A percentile compares a stretch with the other conserved stretches of the same genome.
Conservation (phyloP, 202 grass and related monocot genomes). For the Miscanthus sacchariflorus region DNA sequence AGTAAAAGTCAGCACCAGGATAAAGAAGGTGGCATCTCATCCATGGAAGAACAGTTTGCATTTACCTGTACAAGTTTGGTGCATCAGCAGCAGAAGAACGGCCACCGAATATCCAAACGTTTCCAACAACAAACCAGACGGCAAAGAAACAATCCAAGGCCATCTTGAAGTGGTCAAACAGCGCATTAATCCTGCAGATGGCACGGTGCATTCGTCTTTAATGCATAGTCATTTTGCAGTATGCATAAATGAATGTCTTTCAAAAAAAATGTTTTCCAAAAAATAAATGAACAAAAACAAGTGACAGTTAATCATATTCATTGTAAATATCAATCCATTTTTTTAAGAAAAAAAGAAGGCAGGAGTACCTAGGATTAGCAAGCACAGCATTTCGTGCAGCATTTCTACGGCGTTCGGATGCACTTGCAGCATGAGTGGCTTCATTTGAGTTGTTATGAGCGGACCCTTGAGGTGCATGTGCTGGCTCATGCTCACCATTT, state of each 20-base stretch:
- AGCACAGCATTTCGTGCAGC: slow-evolving; percentile 59
- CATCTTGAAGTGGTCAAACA: slow-evolving; percentile 99
- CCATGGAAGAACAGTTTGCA: not conserved
- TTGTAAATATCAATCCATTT: slow-evolving; percentile 21
- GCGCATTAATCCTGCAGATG: slow-evolving; percentile 81
- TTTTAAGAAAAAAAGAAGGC: not conserved
- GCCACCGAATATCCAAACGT: slow-evolving; percentile 93
- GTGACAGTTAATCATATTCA: not conserved
- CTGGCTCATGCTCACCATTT: slow-evolving; percentile 60
- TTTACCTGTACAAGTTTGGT: slow-evolving; percentile 94
- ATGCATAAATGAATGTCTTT: slow-evolving; percentile 23
- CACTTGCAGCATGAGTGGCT: slow-evolving; percentile 44
- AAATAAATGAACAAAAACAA: slow-evolving; percentile 29
- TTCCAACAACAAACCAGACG: slow-evolving; percentile 98
- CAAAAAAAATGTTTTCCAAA: too few relatives aligned
- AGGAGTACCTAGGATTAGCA: slow-evolving; percentile 61
- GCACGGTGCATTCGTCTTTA: slow-evolving; percentile 25
- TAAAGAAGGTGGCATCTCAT: slow-evolving; percentile 15
- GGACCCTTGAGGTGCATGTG: slow-evolving; percentile 47
- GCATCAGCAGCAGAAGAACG: slow-evolving; percentile 71
- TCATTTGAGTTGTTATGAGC: slow-evolving; percentile 58
- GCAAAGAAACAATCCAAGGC: slow-evolving; percentile 98
- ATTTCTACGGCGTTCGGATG: slow-evolving; percentile 54
- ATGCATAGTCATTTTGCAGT: slow-evolving; percentile 9
- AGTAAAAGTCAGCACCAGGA: slow-evolving; percentile 47